These are phyloP conservation scores for Dentiscutata heterogama DNA, from an alignment of 371 early-diverging fungal genomes.

Conservation along the genomic window DNA sequence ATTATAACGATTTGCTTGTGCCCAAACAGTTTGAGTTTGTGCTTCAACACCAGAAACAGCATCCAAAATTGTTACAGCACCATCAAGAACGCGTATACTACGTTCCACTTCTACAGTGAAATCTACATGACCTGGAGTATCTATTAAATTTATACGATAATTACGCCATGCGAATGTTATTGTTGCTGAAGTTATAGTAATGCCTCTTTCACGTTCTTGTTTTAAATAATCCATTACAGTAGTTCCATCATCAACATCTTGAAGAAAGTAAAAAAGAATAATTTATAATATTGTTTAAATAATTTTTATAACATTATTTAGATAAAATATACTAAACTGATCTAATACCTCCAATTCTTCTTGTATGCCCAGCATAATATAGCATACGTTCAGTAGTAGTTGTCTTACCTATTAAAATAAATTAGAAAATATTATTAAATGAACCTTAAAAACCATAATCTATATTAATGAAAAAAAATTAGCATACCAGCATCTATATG, in stretches of 20 bases:
- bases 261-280: not conserved
- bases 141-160: conserved; percentile 74
- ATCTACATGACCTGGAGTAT: conserved; percentile 97
- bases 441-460: not conserved
- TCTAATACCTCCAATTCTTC: conserved; percentile 78
- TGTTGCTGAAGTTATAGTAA: conserved; percentile 95
- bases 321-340: not conserved
- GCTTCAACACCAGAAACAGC: conserved; percentile 98
- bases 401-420: conserved; percentile 80
- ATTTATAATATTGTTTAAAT: not conserved
- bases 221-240: conserved; percentile 96
- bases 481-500: conserved; percentile 93
- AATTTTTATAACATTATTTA: not conserved
- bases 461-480: not conserved
- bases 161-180: conserved; percentile 93
- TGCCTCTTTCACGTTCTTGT: conserved; percentile 93
- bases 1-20: conserved; percentile 85
- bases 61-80: conserved; percentile 92
- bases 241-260: conserved; percentile 90
- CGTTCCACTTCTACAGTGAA: conserved; percentile 97
- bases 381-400: conserved; percentile 98
- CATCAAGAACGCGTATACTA: conserved; percentile 92
- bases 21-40: conserved; percentile 96
- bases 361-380: conserved; percentile 92
- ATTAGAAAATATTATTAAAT: not conserved